phyloP scores from a whole-genome alignment of 768 basidiomycete species.

The Coprinellus aureogranulatus region DNA sequence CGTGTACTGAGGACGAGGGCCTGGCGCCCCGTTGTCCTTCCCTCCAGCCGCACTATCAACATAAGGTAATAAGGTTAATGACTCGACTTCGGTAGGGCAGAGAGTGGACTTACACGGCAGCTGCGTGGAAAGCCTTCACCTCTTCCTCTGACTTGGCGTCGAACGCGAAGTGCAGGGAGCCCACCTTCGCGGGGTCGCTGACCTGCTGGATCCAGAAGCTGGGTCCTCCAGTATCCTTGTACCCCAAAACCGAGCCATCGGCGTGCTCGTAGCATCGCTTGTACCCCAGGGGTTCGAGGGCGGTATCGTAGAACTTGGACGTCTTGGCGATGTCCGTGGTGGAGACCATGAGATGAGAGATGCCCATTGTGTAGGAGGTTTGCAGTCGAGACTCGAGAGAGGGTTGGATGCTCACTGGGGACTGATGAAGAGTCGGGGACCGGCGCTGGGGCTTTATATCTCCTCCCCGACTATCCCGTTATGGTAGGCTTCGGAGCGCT shows the following conservation, averaged over 20 bases:
- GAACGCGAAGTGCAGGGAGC: constrained; percentile 21
- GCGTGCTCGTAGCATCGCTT: constrained; percentile 12
- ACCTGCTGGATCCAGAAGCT: constrained; percentile 18
- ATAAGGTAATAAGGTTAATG: background rate
- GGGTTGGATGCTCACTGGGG: background rate
- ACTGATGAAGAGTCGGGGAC: background rate
- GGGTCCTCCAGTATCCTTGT: constrained; percentile 13
- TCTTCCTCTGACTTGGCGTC: constrained; percentile 17
- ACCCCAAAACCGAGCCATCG: constrained; percentile 20
- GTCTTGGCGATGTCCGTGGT: constrained; percentile 13
- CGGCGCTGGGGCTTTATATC: too few species aligned
- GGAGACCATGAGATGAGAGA: constrained; percentile 16
- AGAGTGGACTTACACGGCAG: constrained; percentile 19
- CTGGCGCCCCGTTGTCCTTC: constrained; percentile 24
- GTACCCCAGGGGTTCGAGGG: constrained; percentile 24
- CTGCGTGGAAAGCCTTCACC: constrained; percentile 20
- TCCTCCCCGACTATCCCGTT: too few species aligned
- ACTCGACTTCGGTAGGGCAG: background rate
- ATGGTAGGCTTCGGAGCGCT: too few species aligned
- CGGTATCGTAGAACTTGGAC: constrained; percentile 18
- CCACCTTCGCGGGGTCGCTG: constrained; percentile 4
- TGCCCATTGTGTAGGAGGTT: constrained; percentile 12
- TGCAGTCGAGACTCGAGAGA: background rate
- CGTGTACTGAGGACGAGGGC: constrained; percentile 20
- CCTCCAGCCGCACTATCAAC: constrained; percentile 18